Percentiles rank a stretch among this genome's conserved stretches.
Conservation (phyloP, 2,329 filamentous ascomycete genomes). For the Ophiocordyceps australis region DNA sequence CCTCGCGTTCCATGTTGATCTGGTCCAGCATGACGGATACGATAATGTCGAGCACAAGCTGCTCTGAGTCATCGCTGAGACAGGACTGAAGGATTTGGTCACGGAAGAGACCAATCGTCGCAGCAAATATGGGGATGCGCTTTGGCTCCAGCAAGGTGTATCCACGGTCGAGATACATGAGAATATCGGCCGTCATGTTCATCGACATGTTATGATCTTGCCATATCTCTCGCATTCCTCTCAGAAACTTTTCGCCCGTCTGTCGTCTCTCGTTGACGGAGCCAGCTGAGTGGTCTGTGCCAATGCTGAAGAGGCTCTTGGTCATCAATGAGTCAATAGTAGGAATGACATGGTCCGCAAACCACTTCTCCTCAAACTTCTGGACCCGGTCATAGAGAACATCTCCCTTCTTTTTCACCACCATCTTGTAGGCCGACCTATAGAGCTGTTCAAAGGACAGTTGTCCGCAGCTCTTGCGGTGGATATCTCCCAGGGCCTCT, state of each 20-base stretch:
- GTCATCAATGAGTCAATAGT: constrained; percentile 55
- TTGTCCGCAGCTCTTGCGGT: constrained; percentile 74
- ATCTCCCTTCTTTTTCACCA: constrained; percentile 71
- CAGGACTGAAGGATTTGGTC: constrained; percentile 60
- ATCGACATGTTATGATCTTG: constrained; percentile 80
- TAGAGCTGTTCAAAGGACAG: constrained; percentile 95
- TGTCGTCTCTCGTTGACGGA: constrained; percentile 64
- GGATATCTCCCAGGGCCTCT: constrained; percentile 69
- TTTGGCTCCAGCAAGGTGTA: constrained; percentile 49
- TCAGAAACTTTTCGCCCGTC: constrained; percentile 69
- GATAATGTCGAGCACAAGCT: constrained; percentile 53
- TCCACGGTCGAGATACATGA: constrained; percentile 94
- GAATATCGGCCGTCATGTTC: constrained; percentile 90
- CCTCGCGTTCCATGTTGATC: constrained; percentile 80
- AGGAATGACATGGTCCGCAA: constrained; percentile 53
- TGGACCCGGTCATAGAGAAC: constrained; percentile 67
- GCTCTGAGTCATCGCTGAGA: constrained; percentile 23
- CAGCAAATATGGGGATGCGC: constrained; percentile 62
- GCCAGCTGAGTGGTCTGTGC: constrained; percentile 38
- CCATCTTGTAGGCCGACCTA: constrained; percentile 83
- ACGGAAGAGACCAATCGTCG: constrained; percentile 74
- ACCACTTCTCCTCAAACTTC: constrained; percentile 66
- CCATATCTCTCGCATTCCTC: constrained; percentile 61
- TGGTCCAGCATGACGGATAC: constrained; percentile 76
- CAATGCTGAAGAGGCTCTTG: constrained; percentile 40